phyloP scores from a whole-genome alignment of 805 yeast genomes.

The Ogataea trehalophila region DNA sequence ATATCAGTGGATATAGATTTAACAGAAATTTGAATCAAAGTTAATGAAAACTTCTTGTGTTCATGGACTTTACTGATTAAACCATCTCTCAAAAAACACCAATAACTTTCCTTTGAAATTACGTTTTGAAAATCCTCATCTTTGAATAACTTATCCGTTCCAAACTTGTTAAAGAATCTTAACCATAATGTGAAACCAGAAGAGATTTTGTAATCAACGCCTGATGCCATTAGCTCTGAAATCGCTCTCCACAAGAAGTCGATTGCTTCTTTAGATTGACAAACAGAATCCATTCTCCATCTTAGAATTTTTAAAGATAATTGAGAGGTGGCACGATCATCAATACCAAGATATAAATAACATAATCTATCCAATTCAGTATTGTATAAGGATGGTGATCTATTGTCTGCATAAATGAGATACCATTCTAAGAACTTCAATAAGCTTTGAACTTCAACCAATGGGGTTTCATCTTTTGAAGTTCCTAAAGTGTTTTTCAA shows the following conservation, averaged over 20 bases:
- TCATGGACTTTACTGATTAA: constrained; percentile 56
- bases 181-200: constrained; percentile 53
- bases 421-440: constrained; percentile 36
- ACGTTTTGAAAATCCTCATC: constrained; percentile 27
- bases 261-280: constrained; percentile 11
- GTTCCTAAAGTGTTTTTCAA: neutral
- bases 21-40: constrained; percentile 60
- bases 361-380: constrained; percentile 25
- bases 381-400: neutral
- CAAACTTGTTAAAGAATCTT: constrained; percentile 38
- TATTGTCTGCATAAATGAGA: constrained; percentile 25
- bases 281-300: constrained; percentile 47
- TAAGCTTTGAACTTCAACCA: constrained; percentile 10
- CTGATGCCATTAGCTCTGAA: constrained; percentile 31
- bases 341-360: constrained; percentile 32
- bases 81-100: constrained; percentile 55
- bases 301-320: constrained; percentile 39
- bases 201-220: constrained; percentile 25
- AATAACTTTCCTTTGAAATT: constrained; percentile 36
- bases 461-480: constrained; percentile 2
- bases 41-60: constrained; percentile 60
- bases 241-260: constrained; percentile 44
- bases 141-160: constrained; percentile 5
- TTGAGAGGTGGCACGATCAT: constrained; percentile 34
- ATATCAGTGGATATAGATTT: constrained; percentile 35